Evolutionary conservation across 768 basidiomycete species (phyloP).

Genomic region (Pleurotus ostreatus): DNA sequence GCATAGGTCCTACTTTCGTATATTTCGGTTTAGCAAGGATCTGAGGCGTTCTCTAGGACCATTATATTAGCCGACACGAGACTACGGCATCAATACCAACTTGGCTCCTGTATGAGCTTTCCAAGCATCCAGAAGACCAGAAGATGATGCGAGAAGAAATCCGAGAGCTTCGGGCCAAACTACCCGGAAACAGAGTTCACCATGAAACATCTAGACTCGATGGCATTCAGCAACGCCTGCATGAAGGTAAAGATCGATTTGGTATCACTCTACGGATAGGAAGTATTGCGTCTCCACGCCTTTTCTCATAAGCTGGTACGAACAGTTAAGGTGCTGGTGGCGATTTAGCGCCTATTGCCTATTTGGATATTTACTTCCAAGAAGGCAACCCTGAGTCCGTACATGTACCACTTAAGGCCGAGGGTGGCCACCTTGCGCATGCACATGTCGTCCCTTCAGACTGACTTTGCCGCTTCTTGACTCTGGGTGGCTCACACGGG

Average conservation of each 20-base stretch:
- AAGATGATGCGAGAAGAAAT: conserved; percentile 42
- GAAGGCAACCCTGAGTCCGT: neutral
- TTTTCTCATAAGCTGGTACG: conserved; percentile 15
- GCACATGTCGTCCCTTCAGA: neutral
- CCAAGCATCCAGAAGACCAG: conserved; percentile 39
- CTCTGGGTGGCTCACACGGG: no score
- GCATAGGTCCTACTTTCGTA: conserved; percentile 7
- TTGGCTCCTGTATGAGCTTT: conserved; percentile 47
- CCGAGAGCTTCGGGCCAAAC: conserved; percentile 15
- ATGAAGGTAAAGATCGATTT: neutral
- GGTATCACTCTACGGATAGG: conserved; percentile 7
- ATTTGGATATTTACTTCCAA: neutral
- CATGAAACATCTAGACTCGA: neutral
- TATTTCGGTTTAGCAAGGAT: no score
- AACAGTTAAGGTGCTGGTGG: conserved; percentile 2
- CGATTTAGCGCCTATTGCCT: no score
- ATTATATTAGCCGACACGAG: conserved; percentile 28
- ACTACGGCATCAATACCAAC: conserved; percentile 34
- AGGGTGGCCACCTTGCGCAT: neutral
- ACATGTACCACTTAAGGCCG: neutral
- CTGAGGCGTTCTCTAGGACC: neutral
- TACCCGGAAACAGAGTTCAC: neutral
- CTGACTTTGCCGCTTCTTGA: no score
- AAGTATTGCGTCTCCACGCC: conserved; percentile 28
- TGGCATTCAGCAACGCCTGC: conserved; percentile 2